phyloP scores from a whole-genome alignment of 1,139 yeast species.

The Blastobotrys malaysiensis region DNA sequence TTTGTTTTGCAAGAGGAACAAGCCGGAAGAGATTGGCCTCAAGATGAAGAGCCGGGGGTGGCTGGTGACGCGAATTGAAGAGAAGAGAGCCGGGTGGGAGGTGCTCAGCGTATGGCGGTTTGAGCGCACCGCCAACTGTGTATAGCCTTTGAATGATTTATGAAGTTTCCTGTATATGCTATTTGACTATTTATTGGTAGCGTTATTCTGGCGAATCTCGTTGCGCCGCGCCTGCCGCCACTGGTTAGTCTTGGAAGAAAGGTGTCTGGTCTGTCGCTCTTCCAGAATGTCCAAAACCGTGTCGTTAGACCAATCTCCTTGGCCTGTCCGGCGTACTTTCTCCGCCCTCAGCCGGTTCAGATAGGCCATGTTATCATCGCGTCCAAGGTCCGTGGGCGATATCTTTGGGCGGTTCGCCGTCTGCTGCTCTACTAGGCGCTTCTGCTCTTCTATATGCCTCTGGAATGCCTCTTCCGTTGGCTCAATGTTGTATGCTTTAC shows the following conservation, averaged over 20 bases:
- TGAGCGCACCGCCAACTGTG: background rate
- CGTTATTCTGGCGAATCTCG: background rate
- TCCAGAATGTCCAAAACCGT: background rate
- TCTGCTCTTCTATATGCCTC: background rate
- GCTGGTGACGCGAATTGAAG: conserved; percentile 46
- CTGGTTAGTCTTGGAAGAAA: background rate
- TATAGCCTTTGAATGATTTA: background rate
- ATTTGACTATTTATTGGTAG: background rate
- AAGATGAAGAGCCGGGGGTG: conserved; percentile 50
- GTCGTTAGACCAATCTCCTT: background rate
- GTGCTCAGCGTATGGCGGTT: conserved; percentile 58
- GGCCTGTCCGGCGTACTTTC: background rate
- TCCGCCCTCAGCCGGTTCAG: background rate
- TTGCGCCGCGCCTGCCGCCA: background rate
- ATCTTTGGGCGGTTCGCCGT: background rate
- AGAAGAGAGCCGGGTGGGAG: conserved; percentile 93
- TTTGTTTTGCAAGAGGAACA: conserved; percentile 79
- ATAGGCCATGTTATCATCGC: background rate
- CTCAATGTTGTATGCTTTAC: background rate
- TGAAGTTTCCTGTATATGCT: background rate
- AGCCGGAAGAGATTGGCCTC: conserved; percentile 55
- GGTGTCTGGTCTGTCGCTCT: background rate
- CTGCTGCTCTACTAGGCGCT: background rate
- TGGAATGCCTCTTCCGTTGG: background rate
- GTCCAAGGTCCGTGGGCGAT: background rate